Conservation (phyloP, 2,329 filamentous ascomycete species). For the Monosporascus sp. region DNA sequence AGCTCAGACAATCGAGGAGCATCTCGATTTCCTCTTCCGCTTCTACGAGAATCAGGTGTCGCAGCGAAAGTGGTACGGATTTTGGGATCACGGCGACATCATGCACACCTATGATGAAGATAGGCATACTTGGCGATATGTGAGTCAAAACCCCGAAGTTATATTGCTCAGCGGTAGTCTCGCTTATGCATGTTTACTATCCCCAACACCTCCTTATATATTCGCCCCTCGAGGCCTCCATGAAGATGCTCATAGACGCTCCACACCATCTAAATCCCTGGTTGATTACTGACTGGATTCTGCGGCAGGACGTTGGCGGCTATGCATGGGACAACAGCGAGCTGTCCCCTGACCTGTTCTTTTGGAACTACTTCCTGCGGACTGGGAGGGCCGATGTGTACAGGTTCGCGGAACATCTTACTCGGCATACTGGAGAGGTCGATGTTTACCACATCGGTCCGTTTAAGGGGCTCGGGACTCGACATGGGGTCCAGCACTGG, state of each 20-base stretch:
- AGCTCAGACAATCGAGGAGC: conserved; percentile 39
- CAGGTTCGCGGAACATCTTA: conserved; percentile 52
- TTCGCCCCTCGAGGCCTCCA: too few relatives aligned
- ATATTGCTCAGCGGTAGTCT: too few relatives aligned
- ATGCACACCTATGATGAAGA: conserved; percentile 58
- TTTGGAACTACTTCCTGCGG: conserved; percentile 58
- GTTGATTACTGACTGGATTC: background rate
- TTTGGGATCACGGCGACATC: conserved; percentile 57
- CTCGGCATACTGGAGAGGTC: conserved; percentile 55
- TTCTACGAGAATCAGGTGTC: conserved; percentile 53
- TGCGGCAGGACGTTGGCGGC: conserved; percentile 52
- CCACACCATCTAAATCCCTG: too few relatives aligned
- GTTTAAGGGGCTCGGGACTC: conserved; percentile 55
- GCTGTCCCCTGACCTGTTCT: conserved; percentile 56
- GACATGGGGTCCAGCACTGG: conserved; percentile 59
- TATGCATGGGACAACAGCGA: conserved; percentile 64
- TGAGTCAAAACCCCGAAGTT: background rate
- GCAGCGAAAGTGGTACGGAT: conserved; percentile 57
- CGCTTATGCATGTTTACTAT: too few relatives aligned
- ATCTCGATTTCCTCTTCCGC: conserved; percentile 50
- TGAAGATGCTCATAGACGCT: too few relatives aligned
- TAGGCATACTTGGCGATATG: conserved; percentile 49
- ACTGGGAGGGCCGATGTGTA: conserved; percentile 54
- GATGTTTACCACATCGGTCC: conserved; percentile 56
- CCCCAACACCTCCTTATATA: too few relatives aligned